Percentiles rank a stretch among this genome's conserved stretches.
Evolutionary conservation across 106 monocot species (phyloP).

Genomic region (Vanilla planifolia): DNA sequence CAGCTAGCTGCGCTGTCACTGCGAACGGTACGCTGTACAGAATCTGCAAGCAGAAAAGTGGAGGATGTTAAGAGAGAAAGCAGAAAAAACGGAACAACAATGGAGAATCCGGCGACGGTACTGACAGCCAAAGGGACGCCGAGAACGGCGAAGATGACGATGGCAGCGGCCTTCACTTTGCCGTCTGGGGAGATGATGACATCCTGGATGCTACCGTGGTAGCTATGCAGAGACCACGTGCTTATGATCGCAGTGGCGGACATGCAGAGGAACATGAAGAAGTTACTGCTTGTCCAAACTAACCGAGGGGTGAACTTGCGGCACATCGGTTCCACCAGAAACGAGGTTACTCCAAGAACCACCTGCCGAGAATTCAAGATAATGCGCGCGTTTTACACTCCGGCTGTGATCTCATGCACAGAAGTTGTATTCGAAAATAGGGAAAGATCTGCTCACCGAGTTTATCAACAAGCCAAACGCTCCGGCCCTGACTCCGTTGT

Average conservation of each 20-base stretch:
- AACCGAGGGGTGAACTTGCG: constrained; percentile 37
- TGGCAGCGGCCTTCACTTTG: constrained; percentile 26
- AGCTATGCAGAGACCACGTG: constrained; percentile 33
- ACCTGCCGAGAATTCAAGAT: constrained; percentile 27
- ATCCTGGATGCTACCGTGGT: constrained; percentile 14
- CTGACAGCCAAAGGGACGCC: constrained; percentile 82
- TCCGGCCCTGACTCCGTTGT: constrained; percentile 76
- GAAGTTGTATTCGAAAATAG: too few species aligned
- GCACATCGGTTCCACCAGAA: constrained; percentile 80
- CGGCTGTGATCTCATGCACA: too few species aligned
- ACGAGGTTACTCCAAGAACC: constrained; percentile 61
- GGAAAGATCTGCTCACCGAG: constrained; percentile 46
- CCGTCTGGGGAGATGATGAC: constrained; percentile 17
- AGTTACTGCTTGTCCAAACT: constrained; percentile 80
- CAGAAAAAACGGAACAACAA: too few species aligned
- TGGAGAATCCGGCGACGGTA: neutral
- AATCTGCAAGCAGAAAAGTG: constrained; percentile 36
- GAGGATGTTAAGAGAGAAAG: too few species aligned
- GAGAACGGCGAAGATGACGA: constrained; percentile 55
- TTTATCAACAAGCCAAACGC: constrained; percentile 87
- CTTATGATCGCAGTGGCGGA: constrained; percentile 48
- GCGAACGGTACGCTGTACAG: constrained; percentile 90
- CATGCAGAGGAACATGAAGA: constrained; percentile 56
- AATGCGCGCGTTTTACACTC: too few species aligned
- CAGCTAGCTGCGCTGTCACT: constrained; percentile 60